These are phyloP conservation scores for Cytospora piceae DNA, from an alignment of 2,329 filamentous ascomycete genomes.

Conservation along the genomic window DNA sequence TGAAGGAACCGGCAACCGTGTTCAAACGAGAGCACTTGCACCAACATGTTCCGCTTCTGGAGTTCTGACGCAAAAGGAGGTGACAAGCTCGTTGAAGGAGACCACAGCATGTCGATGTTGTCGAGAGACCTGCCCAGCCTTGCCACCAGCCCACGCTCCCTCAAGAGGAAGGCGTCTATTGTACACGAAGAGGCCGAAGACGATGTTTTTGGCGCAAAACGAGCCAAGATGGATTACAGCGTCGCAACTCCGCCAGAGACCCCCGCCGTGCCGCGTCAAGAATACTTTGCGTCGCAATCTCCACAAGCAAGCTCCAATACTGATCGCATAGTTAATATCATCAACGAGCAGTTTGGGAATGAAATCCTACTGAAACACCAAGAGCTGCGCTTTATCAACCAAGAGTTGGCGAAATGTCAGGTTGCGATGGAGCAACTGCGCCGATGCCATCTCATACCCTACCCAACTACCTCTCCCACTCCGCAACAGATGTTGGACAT, in stretches of 20 bases:
- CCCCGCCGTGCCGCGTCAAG: slow-evolving; percentile 32
- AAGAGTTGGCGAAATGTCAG: slow-evolving; percentile 95
- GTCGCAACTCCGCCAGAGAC: slow-evolving; percentile 35
- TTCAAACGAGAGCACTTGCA: not conserved
- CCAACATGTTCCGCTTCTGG: slow-evolving; percentile 65
- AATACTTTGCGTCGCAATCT: slow-evolving; percentile 31
- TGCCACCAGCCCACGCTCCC: slow-evolving; percentile 36
- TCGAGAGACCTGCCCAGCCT: slow-evolving; percentile 20
- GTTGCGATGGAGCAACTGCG: slow-evolving; percentile 90
- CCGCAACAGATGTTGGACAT: slow-evolving; percentile 71
- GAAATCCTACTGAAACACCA: slow-evolving; percentile 94
- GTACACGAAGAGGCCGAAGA: slow-evolving; percentile 38
- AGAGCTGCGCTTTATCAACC: slow-evolving; percentile 90
- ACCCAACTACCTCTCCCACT: slow-evolving; percentile 71
- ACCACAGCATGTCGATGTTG: slow-evolving; percentile 43
- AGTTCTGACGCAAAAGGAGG: slow-evolving; percentile 60
- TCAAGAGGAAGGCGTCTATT: slow-evolving; percentile 47
- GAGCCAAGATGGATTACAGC: slow-evolving; percentile 45
- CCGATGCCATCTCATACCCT: slow-evolving; percentile 89
- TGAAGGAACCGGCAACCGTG: slow-evolving; percentile 1
- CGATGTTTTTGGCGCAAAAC: slow-evolving; percentile 44
- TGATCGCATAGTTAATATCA: slow-evolving; percentile 39
- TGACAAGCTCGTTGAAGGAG: slow-evolving; percentile 51
- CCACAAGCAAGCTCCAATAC: slow-evolving; percentile 25
- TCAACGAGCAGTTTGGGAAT: slow-evolving; percentile 86